A percentile compares a stretch with the other conserved stretches of the same genome.
Evolutionary conservation across 2,329 filamentous ascomycete genomes (phyloP).

Genomic region (Colletotrichum destructivum): DNA sequence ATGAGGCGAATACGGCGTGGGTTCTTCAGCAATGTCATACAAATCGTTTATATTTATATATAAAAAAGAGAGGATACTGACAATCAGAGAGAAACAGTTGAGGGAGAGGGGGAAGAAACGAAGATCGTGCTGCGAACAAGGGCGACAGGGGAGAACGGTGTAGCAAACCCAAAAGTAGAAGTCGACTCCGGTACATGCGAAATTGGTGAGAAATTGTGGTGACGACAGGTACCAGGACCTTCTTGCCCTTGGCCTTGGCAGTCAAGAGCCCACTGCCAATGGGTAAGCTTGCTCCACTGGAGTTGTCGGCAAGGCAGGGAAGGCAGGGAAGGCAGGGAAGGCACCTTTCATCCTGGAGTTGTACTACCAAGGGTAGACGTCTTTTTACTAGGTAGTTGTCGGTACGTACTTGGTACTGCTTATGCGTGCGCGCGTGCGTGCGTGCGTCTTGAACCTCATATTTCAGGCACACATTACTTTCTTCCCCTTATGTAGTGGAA

Average conservation of each 20-base stretch:
- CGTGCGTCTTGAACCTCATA: neutral
- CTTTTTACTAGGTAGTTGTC: neutral
- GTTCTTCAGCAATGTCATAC: conserved; percentile 28
- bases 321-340: conserved; percentile 31
- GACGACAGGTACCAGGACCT: conserved; percentile 35
- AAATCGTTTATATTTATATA: neutral
- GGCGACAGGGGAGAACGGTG: conserved; percentile 20
- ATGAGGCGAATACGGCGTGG: conserved; percentile 38
- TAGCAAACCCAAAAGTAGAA: conserved; percentile 40
- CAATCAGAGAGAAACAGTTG: neutral
- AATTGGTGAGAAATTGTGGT: conserved; percentile 43
- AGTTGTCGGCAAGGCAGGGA: conserved; percentile 29
- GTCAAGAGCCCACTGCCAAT: conserved; percentile 15
- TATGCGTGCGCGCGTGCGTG: neutral
- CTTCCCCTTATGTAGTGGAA: conserved; percentile 23
- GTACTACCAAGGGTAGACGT: neutral
- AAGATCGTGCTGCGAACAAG: conserved; percentile 32
- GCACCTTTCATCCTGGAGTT: conserved; percentile 7
- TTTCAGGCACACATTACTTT: conserved; percentile 25
- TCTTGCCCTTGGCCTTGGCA: conserved; percentile 26
- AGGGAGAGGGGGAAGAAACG: neutral
- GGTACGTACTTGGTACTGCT: neutral
- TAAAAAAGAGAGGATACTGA: conserved; percentile 10
- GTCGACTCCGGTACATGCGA: conserved; percentile 43
- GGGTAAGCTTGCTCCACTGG: conserved; percentile 21